Evolutionary conservation across 345 rosid species (phyloP).

Genomic region (Eucalyptus erythrocorys): DNA sequence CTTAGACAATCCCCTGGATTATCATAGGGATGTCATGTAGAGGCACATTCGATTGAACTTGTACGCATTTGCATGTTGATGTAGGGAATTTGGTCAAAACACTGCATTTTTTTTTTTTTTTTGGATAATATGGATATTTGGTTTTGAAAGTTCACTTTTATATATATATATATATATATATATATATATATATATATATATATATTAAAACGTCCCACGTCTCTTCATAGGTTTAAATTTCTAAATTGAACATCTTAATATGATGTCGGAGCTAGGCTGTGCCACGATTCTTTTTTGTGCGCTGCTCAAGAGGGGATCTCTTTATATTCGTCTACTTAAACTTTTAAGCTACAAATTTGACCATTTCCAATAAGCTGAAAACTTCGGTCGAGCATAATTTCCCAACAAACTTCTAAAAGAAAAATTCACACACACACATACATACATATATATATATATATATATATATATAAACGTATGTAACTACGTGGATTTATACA

Average conservation of each 20-base stretch:
- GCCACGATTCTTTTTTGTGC: fast-evolving
- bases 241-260: not conserved
- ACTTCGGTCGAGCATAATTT: not conserved
- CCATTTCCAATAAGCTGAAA: not conserved
- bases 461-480: not conserved
- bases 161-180: too few species aligned
- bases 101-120: not conserved
- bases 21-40: not conserved
- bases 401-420: not conserved
- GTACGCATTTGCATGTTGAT: not conserved
- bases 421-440: not conserved
- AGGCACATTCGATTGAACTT: not conserved
- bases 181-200: too few species aligned
- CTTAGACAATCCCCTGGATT: not conserved
- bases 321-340: not conserved
- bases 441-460: not conserved
- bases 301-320: not conserved
- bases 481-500: not conserved
- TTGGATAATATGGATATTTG: not conserved
- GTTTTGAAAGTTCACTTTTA: fast-evolving
- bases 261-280: fast-evolving
- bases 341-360: not conserved
- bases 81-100: not conserved
- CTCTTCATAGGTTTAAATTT: not conserved
- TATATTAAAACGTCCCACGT: not conserved